Conservation (phyloP, 176 grass and related monocot genomes). For the Triticum urartu region DNA sequence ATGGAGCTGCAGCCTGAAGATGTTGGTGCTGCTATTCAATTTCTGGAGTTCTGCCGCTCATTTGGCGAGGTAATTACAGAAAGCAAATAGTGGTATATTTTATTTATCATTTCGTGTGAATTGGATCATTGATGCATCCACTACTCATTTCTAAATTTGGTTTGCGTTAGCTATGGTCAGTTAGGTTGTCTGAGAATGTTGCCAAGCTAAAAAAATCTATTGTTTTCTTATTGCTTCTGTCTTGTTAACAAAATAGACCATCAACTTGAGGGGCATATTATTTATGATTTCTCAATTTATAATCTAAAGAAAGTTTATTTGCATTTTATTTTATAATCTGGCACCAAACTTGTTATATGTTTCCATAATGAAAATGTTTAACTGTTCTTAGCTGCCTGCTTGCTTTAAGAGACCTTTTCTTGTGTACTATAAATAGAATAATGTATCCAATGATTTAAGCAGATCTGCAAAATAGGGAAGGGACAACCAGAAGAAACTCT, state of each 20-base stretch:
- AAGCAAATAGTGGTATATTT: background rate
- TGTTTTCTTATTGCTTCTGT: background rate
- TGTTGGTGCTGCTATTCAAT: constrained; percentile 50
- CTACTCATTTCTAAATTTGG: background rate
- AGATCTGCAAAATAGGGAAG: constrained; percentile 57
- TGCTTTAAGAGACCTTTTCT: constrained; percentile 11
- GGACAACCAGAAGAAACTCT: constrained; percentile 55
- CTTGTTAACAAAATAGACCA: background rate
- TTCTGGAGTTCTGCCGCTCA: constrained; percentile 27
- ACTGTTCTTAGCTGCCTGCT: background rate
- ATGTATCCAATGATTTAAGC: constrained; percentile 1
- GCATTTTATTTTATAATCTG: background rate
- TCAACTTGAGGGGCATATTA: background rate
- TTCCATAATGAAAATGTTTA: constrained; percentile 6
- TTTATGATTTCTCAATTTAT: background rate
- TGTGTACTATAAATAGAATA: constrained; percentile 13
- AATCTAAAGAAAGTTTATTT: background rate
- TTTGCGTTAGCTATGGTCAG: background rate
- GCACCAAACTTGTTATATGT: background rate
- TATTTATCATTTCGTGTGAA: background rate
- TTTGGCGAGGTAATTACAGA: background rate
- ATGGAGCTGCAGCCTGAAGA: background rate
- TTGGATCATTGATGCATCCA: background rate
- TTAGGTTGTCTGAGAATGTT: background rate
- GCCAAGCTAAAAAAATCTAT: background rate